phyloP scores from a whole-genome alignment of 1,139 yeast genomes.

The Kurtzmaniella quercitrusa region DNA sequence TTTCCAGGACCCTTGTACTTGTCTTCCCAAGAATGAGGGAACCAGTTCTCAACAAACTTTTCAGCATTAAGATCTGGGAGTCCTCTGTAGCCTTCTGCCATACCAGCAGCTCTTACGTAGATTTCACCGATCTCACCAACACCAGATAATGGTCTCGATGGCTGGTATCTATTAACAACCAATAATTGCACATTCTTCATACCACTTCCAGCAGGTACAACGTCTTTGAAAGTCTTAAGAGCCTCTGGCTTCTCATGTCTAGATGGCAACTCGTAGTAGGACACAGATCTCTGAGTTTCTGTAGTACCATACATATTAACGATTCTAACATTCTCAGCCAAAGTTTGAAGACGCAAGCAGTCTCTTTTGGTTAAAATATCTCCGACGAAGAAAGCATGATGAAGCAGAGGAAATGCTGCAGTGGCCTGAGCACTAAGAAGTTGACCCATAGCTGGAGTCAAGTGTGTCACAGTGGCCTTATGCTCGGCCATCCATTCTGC shows the following conservation, averaged over 20 bases:
- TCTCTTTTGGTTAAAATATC: conserved; percentile 96
- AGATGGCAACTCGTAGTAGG: conserved; percentile 84
- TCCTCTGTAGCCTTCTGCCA: conserved; percentile 93
- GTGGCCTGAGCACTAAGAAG: conserved; percentile 92
- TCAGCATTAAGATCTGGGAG: conserved; percentile 83
- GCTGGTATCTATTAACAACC: conserved; percentile 71
- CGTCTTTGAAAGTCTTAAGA: conserved; percentile 82
- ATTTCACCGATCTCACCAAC: conserved; percentile 99
- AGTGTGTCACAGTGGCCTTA: conserved; percentile 92
- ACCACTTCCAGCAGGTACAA: conserved; percentile 98
- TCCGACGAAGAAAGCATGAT: conserved; percentile 97
- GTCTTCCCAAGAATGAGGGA: conserved; percentile 53
- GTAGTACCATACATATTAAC: conserved; percentile 99
- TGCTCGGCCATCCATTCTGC: conserved; percentile 96
- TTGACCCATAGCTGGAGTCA: conserved; percentile 99
- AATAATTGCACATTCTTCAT: conserved; percentile 92
- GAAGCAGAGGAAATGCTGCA: conserved; percentile 80
- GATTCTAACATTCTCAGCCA: conserved; percentile 85
- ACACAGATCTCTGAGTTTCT: conserved; percentile 97
- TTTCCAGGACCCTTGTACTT: conserved; percentile 19
- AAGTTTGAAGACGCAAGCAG: conserved; percentile 83
- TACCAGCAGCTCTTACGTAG: conserved; percentile 96
- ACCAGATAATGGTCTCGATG: conserved; percentile 84
- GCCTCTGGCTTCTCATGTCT: conserved; percentile 66
- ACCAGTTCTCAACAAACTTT: conserved; percentile 91